Evolutionary conservation across 2,329 filamentous ascomycete species (phyloP).

Genomic region (Talaromyces sp.): DNA sequence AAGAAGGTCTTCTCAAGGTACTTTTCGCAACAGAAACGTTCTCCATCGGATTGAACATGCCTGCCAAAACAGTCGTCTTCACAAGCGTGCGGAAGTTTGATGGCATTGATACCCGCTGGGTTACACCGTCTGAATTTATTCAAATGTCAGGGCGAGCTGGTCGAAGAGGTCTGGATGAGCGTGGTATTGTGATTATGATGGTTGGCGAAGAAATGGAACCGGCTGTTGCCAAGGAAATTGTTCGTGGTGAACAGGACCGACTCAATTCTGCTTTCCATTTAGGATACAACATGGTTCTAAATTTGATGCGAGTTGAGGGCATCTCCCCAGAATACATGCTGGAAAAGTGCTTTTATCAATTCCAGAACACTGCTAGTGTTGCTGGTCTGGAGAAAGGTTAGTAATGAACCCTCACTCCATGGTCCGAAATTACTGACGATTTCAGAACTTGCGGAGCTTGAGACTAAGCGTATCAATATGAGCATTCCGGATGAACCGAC

Average conservation of each 20-base stretch:
- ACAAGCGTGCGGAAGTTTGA: constrained; percentile 95
- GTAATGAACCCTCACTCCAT: constrained; percentile 13
- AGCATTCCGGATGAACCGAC: constrained; percentile 80
- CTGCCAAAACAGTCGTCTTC: constrained; percentile 98
- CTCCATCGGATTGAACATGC: constrained; percentile 98
- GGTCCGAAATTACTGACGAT: constrained; percentile 25
- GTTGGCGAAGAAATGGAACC: constrained; percentile 95
- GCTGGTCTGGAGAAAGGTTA: constrained; percentile 70
- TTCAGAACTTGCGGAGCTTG: constrained; percentile 68
- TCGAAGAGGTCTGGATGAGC: constrained; percentile 92
- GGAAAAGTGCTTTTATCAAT: constrained; percentile 97
- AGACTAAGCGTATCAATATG: constrained; percentile 69
- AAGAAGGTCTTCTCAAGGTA: constrained; percentile 96
- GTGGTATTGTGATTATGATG: constrained; percentile 99
- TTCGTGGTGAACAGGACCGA: constrained; percentile 93
- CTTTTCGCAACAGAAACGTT: constrained; percentile 98
- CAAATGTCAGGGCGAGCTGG: constrained; percentile 98
- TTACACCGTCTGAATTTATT: constrained; percentile 94
- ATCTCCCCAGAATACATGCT: constrained; percentile 98
- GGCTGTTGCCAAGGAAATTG: constrained; percentile 87
- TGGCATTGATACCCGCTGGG: constrained; percentile 71
- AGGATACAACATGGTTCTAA: constrained; percentile 99
- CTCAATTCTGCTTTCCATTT: constrained; percentile 97
- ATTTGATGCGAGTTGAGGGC: constrained; percentile 95
- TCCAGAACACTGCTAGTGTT: constrained; percentile 90